A percentile compares a stretch with the other conserved stretches of the same genome.
Conservation (phyloP, 73 alveolate species). For the Breviolum minutum region DNA sequence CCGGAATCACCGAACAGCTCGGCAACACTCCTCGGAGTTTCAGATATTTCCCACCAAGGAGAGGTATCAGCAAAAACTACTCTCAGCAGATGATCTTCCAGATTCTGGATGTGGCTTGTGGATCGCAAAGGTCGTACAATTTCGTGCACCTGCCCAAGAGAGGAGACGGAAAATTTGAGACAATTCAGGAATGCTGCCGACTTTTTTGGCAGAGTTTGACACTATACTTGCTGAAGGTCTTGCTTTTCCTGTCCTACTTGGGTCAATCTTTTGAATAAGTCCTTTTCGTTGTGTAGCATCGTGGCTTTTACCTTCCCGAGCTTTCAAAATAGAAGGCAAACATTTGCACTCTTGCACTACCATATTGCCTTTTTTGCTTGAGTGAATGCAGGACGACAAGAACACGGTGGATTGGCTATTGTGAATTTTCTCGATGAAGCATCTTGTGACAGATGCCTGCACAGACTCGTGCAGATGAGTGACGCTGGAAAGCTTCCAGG, state of each 20-base stretch:
- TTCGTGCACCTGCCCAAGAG: slow-evolving; percentile 40
- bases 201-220: background rate
- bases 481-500: background rate
- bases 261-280: background rate
- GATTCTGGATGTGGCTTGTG: slow-evolving; percentile 47
- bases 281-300: no score
- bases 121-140: background rate
- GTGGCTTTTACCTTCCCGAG: background rate
- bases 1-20: background rate
- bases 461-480: slow-evolving; percentile 1
- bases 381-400: background rate
- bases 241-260: background rate
- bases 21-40: no score
- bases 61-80: slow-evolving; percentile 46
- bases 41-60: background rate
- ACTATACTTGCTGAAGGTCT: background rate
- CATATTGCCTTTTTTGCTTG: no score
- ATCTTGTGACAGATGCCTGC: background rate
- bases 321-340: background rate
- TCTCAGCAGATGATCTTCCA: background rate
- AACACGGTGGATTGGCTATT: slow-evolving; percentile 45
- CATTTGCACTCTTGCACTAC: no score
- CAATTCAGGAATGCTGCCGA: background rate
- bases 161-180: background rate
- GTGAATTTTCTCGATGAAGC: slow-evolving; percentile 33